Evolutionary conservation across 2,329 filamentous ascomycete genomes (phyloP).

Genomic region (Aspergillus vadensis): DNA sequence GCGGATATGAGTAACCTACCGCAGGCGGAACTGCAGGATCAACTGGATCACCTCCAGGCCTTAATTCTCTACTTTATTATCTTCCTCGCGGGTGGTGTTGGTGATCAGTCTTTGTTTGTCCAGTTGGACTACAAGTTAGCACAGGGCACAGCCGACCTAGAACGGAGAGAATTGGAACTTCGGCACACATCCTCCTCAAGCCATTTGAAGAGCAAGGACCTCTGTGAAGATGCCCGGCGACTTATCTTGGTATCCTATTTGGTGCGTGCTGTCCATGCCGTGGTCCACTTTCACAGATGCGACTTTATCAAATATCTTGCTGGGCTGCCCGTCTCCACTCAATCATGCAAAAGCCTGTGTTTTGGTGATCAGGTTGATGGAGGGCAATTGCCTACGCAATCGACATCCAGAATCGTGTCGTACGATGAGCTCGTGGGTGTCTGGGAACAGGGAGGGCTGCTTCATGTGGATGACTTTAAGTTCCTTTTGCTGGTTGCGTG

Average conservation of each 20-base stretch:
- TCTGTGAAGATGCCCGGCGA: not conserved
- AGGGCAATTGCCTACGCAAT: no score
- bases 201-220: not conserved
- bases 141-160: conserved; percentile 1
- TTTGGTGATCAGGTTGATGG: not conserved
- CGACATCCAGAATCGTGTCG: not conserved
- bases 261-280: conserved; percentile 4
- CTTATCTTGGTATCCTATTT: conserved; percentile 7
- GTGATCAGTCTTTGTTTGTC: not conserved
- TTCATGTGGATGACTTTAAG: not conserved
- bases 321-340: conserved; percentile 5
- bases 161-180: not conserved
- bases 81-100: not conserved
- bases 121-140: not conserved
- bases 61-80: not conserved
- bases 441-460: conserved; percentile 3
- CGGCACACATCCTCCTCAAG: not conserved
- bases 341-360: not conserved
- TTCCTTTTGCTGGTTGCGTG: conserved; percentile 6
- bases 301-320: conserved; percentile 5
- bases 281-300: conserved; percentile 3
- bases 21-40: not conserved
- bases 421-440: conserved; percentile 8
- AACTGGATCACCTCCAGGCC: not conserved
- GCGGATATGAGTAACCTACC: not conserved